Evolutionary conservation across 257 asterid species (phyloP).

Genomic region (Capsicum chinense): DNA sequence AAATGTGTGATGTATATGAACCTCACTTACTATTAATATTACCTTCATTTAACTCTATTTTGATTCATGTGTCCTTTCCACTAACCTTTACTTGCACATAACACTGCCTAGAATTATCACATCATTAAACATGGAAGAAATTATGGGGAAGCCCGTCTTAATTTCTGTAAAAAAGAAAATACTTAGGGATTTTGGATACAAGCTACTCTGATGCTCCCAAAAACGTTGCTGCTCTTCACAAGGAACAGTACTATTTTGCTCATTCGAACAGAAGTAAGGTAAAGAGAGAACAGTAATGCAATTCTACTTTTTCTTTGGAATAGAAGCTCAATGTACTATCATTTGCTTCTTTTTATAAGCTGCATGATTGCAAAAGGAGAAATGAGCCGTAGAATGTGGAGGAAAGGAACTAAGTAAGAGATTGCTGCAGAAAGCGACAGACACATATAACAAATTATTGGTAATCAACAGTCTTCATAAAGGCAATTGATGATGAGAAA

Average conservation of each 20-base stretch:
- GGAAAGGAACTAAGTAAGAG: not conserved
- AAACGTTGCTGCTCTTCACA: not conserved
- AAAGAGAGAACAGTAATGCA: not conserved
- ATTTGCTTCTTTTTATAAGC: not conserved
- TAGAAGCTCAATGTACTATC: not conserved
- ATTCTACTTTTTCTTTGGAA: not conserved
- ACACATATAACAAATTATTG: not conserved
- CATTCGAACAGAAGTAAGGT: not conserved
- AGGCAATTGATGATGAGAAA: not conserved
- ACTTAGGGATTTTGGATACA: not conserved
- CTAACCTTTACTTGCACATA: constrained; percentile 13
- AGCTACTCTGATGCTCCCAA: not conserved
- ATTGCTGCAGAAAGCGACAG: not conserved
- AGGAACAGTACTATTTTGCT: not conserved
- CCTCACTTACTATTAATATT: not conserved
- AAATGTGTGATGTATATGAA: not conserved
- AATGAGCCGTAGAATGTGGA: not conserved
- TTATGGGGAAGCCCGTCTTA: not conserved
- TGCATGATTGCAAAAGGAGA: not conserved
- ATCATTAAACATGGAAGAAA: not conserved
- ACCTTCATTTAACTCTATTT: not conserved
- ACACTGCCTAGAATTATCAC: not conserved
- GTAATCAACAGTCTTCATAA: not conserved
- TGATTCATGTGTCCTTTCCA: not conserved
- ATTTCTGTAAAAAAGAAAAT: not conserved